These are phyloP conservation scores for Tulasnella sp. DNA, from an alignment of 768 basidiomycete species.

Conservation along the genomic window DNA sequence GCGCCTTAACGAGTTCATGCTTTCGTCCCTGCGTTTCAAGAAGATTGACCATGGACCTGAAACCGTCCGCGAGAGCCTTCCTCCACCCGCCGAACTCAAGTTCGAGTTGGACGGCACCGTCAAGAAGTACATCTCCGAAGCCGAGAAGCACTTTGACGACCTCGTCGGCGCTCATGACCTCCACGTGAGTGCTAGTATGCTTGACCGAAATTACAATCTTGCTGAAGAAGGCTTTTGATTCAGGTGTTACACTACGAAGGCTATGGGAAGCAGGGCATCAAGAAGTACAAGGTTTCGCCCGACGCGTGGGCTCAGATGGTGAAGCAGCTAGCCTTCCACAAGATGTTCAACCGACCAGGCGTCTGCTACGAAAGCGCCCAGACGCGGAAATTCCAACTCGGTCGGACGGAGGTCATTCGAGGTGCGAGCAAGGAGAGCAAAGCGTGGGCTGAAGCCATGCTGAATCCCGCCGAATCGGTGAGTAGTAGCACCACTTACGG, in stretches of 20 bases:
- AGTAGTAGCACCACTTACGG: constrained; percentile 19
- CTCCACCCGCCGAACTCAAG: constrained; percentile 49
- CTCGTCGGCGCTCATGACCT: constrained; percentile 73
- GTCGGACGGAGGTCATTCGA: constrained; percentile 92
- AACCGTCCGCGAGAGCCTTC: constrained; percentile 30
- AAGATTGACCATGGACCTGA: constrained; percentile 66
- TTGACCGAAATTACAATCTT: neutral
- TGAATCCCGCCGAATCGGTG: constrained; percentile 41
- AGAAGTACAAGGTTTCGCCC: constrained; percentile 70
- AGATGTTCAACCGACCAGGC: constrained; percentile 55
- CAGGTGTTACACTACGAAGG: constrained; percentile 74
- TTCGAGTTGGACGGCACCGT: constrained; percentile 56
- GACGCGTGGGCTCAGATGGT: constrained; percentile 94
- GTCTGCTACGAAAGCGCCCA: constrained; percentile 91
- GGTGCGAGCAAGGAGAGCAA: constrained; percentile 72
- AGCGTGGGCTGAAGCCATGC: constrained; percentile 85
- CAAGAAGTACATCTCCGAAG: constrained; percentile 39
- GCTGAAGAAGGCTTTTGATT: neutral
- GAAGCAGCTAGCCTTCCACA: constrained; percentile 92
- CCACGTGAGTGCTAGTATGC: constrained; percentile 35
- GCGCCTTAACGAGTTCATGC: constrained; percentile 87
- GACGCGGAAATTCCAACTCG: constrained; percentile 82
- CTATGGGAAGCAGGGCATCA: constrained; percentile 82
- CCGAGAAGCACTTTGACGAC: constrained; percentile 59
- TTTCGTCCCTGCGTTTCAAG: constrained; percentile 58